Evolutionary conservation across 768 basidiomycete species (phyloP).

Genomic region (Psilocybe cubensis): DNA sequence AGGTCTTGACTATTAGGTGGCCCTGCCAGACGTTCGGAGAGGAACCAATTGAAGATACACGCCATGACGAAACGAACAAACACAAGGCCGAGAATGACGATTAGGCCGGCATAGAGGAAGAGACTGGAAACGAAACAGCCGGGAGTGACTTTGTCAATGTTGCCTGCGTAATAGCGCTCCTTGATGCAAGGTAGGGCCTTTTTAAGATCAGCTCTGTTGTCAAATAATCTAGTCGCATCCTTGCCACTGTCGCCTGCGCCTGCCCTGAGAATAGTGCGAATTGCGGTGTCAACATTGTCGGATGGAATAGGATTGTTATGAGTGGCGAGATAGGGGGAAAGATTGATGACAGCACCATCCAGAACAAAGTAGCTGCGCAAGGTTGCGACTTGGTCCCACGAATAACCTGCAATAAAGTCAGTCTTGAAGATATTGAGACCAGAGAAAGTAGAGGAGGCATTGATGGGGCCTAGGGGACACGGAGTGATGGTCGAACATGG

Average conservation of each 20-base stretch:
- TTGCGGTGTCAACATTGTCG: slow-evolving; percentile 82
- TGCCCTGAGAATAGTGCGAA: slow-evolving; percentile 71
- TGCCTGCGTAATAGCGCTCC: slow-evolving; percentile 88
- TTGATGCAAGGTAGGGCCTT: slow-evolving; percentile 79
- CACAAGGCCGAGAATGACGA: slow-evolving; percentile 90
- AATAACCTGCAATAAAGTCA: slow-evolving; percentile 76
- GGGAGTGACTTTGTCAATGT: slow-evolving; percentile 95
- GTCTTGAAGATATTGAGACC: slow-evolving; percentile 71
- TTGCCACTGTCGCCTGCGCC: slow-evolving; percentile 63
- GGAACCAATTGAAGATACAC: slow-evolving; percentile 95
- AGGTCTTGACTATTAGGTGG: slow-evolving; percentile 75
- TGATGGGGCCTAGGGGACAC: slow-evolving; percentile 72
- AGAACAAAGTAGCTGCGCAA: slow-evolving; percentile 81
- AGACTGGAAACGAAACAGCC: slow-evolving; percentile 93
- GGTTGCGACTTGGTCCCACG: slow-evolving; percentile 85
- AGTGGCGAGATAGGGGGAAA: slow-evolving; percentile 80
- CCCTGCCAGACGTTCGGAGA: slow-evolving; percentile 80
- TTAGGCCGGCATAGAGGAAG: slow-evolving; percentile 87
- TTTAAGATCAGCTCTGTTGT: slow-evolving; percentile 65
- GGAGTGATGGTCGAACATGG: slow-evolving; percentile 65
- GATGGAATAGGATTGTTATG: slow-evolving; percentile 68
- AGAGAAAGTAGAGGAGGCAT: slow-evolving; percentile 56
- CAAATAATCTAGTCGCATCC: slow-evolving; percentile 90
- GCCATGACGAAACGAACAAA: slow-evolving; percentile 95
- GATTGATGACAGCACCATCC: slow-evolving; percentile 93